A percentile compares a stretch with the other conserved stretches of the same genome.
Conservation (phyloP, 2,329 filamentous ascomycete species). For the Xylaria sp. region DNA sequence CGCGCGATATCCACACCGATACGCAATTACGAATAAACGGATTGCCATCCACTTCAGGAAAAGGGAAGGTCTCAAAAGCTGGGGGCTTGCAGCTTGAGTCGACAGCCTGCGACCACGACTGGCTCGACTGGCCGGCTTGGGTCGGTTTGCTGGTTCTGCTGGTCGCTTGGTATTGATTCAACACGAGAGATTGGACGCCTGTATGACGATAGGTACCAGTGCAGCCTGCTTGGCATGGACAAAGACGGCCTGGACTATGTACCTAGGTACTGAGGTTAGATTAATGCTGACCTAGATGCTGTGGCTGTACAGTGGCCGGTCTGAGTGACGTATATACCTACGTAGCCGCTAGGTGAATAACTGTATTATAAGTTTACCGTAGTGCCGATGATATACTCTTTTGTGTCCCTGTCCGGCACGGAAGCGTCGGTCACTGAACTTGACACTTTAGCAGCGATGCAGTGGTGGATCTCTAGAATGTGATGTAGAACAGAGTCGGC, state of each 20-base stretch:
- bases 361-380: not conserved
- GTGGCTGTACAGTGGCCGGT: conserved; percentile 7
- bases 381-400: conserved; percentile 7
- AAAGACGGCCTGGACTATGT: not conserved
- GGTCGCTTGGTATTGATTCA: conserved; percentile 23
- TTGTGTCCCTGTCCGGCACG: conserved; percentile 12
- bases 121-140: conserved; percentile 1
- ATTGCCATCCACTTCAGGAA: conserved; percentile 46
- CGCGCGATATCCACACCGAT: conserved; percentile 39
- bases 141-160: not conserved
- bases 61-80: conserved; percentile 44
- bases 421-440: conserved; percentile 25
- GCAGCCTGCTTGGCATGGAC: conserved; percentile 14
- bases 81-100: conserved; percentile 36
- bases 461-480: not conserved
- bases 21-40: conserved; percentile 49
- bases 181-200: conserved; percentile 31
- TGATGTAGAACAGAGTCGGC: conserved; percentile 7
- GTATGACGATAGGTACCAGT: not conserved
- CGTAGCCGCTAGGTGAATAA: conserved; percentile 1
- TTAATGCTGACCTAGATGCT: conserved; percentile 28
- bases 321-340: conserved; percentile 7
- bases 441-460: not conserved
- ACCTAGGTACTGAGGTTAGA: not conserved
- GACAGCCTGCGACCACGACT: conserved; percentile 17